These are phyloP conservation scores for Paecilomyces variotii DNA, from an alignment of 2,329 filamentous ascomycete genomes.

Conservation along the genomic window DNA sequence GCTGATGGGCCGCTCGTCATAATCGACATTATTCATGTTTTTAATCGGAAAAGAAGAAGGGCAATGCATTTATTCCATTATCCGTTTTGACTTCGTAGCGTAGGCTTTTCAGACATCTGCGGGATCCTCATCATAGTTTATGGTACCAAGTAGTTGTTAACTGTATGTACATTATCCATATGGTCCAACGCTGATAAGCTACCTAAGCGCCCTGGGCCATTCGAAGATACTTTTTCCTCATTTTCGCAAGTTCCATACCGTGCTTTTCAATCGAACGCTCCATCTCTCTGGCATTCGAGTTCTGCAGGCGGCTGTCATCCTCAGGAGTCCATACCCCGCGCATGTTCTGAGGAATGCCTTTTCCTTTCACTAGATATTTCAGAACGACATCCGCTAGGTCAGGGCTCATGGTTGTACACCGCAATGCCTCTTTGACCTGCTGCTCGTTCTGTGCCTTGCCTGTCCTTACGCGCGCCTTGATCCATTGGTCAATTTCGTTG, in stretches of 20 bases:
- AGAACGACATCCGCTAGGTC: slow-evolving; percentile 30
- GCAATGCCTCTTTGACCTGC: slow-evolving; percentile 26
- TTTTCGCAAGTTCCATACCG: slow-evolving; percentile 27
- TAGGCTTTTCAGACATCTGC: neutral
- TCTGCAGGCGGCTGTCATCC: slow-evolving; percentile 35
- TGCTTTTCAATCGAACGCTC: slow-evolving; percentile 36
- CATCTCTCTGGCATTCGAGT: slow-evolving; percentile 24
- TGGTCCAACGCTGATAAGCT: neutral
- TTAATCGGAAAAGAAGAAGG: neutral
- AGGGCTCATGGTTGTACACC: slow-evolving; percentile 34
- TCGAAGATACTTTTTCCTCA: slow-evolving; percentile 30
- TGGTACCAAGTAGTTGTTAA: neutral
- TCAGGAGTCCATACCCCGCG: slow-evolving; percentile 41
- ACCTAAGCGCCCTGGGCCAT: slow-evolving; percentile 14
- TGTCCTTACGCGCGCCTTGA: slow-evolving; percentile 23
- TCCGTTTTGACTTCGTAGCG: neutral
- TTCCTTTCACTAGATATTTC: slow-evolving; percentile 19
- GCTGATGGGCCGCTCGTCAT: neutral
- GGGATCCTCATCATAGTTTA: neutral
- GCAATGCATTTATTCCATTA: neutral
- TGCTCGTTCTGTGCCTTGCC: slow-evolving; percentile 21
- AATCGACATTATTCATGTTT: neutral
- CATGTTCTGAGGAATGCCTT: slow-evolving; percentile 31
- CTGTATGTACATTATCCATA: neutral
- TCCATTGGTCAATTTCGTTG: slow-evolving; percentile 31